Conservation (phyloP, 257 asterid species). For the Scutellaria galericulata region DNA sequence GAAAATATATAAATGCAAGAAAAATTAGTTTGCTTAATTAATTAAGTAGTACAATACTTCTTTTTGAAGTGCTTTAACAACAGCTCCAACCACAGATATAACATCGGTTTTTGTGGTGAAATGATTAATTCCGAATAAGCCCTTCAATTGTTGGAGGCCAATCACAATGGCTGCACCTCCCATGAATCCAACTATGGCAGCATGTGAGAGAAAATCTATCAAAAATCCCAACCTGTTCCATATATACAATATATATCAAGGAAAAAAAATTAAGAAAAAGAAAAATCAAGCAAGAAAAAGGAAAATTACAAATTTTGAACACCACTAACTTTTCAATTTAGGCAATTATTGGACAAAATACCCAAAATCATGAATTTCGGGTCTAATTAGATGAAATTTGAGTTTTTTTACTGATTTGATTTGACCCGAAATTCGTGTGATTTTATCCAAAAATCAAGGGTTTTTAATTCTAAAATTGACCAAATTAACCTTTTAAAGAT, state of each 20-base stretch:
- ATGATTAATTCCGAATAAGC: conserved; percentile 65
- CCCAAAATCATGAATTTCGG: too few species aligned
- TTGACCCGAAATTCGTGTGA: too few species aligned
- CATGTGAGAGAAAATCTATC: conserved; percentile 84
- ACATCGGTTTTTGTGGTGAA: conserved; percentile 73
- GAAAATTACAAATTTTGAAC: too few species aligned
- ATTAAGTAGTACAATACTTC: conserved; percentile 49
- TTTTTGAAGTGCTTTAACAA: conserved; percentile 54
- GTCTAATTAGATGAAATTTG: too few species aligned
- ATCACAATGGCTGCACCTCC: conserved; percentile 87
- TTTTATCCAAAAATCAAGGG: too few species aligned
- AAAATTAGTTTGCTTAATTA: background rate
- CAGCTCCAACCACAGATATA: conserved; percentile 59
- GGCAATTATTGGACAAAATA: too few species aligned
- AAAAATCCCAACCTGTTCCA: conserved; percentile 69
- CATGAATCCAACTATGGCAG: conserved; percentile 89
- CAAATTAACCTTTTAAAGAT: too few species aligned
- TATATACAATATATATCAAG: background rate
- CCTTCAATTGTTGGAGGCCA: conserved; percentile 82
- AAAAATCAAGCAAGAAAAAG: background rate
- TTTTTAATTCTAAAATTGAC: too few species aligned
- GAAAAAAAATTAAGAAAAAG: background rate
- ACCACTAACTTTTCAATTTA: too few species aligned
- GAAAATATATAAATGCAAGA: background rate
- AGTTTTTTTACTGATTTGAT: too few species aligned